Conservation (phyloP, 129 eudicot species). For the Helianthus tuberosus region DNA sequence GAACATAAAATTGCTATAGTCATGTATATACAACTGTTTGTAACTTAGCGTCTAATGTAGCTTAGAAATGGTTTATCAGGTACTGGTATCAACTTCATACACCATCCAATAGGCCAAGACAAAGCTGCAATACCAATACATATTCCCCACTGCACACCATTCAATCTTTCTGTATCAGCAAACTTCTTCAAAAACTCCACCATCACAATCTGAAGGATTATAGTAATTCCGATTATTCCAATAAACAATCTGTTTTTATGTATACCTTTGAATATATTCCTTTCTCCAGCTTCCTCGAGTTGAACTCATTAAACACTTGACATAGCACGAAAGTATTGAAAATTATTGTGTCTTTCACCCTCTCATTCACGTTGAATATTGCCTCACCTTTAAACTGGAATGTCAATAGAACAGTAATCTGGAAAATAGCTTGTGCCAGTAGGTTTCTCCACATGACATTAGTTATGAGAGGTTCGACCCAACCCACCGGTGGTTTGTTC, state of each 20-base stretch:
- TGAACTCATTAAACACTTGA: slow-evolving; percentile 88
- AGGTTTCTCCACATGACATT: slow-evolving; percentile 95
- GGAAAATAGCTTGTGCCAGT: slow-evolving; percentile 66
- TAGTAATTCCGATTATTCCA: slow-evolving; percentile 70
- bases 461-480: slow-evolving; percentile 78
- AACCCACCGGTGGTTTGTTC: slow-evolving; percentile 76
- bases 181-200: slow-evolving; percentile 79
- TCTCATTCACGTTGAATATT: slow-evolving; percentile 53
- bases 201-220: slow-evolving; percentile 82
- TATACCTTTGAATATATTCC: slow-evolving; percentile 67
- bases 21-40: too few relatives aligned
- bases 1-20: too few relatives aligned
- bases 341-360: slow-evolving; percentile 64
- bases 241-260: slow-evolving; percentile 62
- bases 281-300: slow-evolving; percentile 75
- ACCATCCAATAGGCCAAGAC: slow-evolving; percentile 80
- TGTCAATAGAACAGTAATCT: slow-evolving; percentile 54
- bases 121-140: slow-evolving; percentile 68
- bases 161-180: slow-evolving; percentile 72
- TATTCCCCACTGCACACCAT: slow-evolving; percentile 69
- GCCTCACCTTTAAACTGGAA: slow-evolving; percentile 67
- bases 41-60: too few relatives aligned
- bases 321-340: slow-evolving; percentile 84
- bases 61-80: slow-evolving; percentile 51
- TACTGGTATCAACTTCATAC: slow-evolving; percentile 78